A percentile compares a stretch with the other conserved stretches of the same genome.
Conservation (phyloP, 805 yeast genomes). For the Komagataella ulmi region DNA sequence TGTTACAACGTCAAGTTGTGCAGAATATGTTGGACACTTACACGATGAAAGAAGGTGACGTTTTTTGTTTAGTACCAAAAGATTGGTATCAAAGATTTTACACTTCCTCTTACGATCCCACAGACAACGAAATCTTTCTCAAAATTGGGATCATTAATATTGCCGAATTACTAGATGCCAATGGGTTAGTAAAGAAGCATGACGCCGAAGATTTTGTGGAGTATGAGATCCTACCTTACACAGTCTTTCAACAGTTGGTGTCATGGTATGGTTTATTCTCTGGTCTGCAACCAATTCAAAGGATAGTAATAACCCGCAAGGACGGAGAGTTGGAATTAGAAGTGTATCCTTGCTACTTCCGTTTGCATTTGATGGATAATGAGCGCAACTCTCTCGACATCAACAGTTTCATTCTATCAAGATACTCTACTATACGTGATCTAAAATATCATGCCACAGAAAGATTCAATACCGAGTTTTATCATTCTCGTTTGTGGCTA, state of each 20-base stretch:
- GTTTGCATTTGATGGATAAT: neutral
- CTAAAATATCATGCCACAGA: neutral
- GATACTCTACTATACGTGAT: neutral
- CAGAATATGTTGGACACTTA: neutral
- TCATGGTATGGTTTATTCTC: conserved; percentile 43
- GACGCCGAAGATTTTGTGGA: neutral
- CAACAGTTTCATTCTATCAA: neutral
- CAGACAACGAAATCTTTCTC: conserved; percentile 13
- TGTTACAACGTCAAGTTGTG: neutral
- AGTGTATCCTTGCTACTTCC: conserved; percentile 7
- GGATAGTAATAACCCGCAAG: conserved; percentile 16
- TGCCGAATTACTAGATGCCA: conserved; percentile 25
- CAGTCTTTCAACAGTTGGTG: conserved; percentile 27
- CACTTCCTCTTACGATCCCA: conserved; percentile 14
- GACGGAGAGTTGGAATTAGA: conserved; percentile 11
- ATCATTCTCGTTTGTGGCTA: neutral
- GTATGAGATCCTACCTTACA: neutral
- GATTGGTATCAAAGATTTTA: conserved; percentile 29
- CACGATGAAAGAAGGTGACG: conserved; percentile 28
- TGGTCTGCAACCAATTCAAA: conserved; percentile 20
- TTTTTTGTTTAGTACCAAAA: conserved; percentile 32
- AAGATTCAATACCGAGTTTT: neutral
- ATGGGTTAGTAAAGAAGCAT: conserved; percentile 19
- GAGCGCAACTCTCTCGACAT: neutral
- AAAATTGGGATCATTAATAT: conserved; percentile 36